phyloP scores from a whole-genome alignment of 2,329 filamentous ascomycete genomes.

The Alternaria hordeiaustralica region DNA sequence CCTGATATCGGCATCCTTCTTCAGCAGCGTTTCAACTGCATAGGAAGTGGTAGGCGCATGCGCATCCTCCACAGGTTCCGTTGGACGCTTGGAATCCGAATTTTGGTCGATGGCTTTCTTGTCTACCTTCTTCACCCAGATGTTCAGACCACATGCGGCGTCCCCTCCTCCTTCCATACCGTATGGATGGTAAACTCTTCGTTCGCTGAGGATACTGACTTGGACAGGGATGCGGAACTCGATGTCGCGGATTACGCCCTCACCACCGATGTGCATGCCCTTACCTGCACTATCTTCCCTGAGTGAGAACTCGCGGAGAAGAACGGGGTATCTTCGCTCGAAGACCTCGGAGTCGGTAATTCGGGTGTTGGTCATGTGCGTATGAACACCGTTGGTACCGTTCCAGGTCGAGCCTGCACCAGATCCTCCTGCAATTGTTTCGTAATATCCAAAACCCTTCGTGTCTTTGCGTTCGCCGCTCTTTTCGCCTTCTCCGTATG shows the following conservation, averaged over 20 bases:
- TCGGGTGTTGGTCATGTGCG: constrained; percentile 85
- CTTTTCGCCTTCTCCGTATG: constrained; percentile 14
- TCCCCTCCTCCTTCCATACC: constrained; percentile 84
- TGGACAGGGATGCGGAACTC: constrained; percentile 81
- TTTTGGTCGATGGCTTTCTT: constrained; percentile 32
- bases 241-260: constrained; percentile 79
- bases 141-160: constrained; percentile 78
- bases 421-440: constrained; percentile 80
- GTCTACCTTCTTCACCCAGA: constrained; percentile 79
- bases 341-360: constrained; percentile 84
- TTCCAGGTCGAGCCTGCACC: constrained; percentile 77
- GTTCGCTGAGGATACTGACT: constrained; percentile 78
- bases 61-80: constrained; percentile 16
- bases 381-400: constrained; percentile 78
- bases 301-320: constrained; percentile 73
- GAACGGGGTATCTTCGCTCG: constrained; percentile 76
- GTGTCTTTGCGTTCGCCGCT: constrained; percentile 54
- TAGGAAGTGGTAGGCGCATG: constrained; percentile 59
- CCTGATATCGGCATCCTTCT: constrained; percentile 34
- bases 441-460: constrained; percentile 86
- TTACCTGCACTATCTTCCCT: constrained; percentile 67
- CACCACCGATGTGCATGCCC: constrained; percentile 73
- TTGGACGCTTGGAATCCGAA: constrained; percentile 29
- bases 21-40: constrained; percentile 37
- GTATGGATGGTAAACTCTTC: constrained; percentile 78